These are phyloP conservation scores for Filobasidium uniguttulatum DNA, from an alignment of 1,284 basidiomycete species.

Conservation along the genomic window DNA sequence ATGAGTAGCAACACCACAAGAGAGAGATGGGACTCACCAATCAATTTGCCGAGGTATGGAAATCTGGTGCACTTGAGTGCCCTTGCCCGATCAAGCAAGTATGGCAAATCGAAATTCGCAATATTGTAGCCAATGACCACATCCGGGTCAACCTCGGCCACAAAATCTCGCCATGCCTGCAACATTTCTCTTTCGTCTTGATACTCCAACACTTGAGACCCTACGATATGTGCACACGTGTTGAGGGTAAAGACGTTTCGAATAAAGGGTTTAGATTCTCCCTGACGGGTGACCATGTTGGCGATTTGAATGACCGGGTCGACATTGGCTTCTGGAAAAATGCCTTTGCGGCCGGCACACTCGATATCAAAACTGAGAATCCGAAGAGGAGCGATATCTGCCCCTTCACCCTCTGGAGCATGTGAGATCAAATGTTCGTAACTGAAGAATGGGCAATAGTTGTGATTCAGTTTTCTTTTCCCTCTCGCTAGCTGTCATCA, in stretches of 20 bases:
- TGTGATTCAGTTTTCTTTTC: too few species aligned
- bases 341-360: conserved; percentile 86
- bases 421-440: conserved; percentile 75
- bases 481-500: too few species aligned
- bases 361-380: conserved; percentile 95
- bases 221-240: conserved; percentile 81
- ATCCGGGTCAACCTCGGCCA: conserved; percentile 78
- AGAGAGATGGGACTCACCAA: conserved; percentile 42
- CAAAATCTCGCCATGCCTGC: conserved; percentile 66
- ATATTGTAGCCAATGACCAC: conserved; percentile 91
- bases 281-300: conserved; percentile 92
- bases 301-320: conserved; percentile 96
- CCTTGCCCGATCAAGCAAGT: conserved; percentile 76
- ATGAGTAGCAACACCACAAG: not conserved
- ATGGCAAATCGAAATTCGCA: conserved; percentile 82
- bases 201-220: conserved; percentile 82
- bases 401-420: conserved; percentile 76
- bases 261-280: conserved; percentile 79
- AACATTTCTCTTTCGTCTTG: conserved; percentile 60
- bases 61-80: conserved; percentile 59
- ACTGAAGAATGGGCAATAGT: conserved; percentile 40
- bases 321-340: conserved; percentile 74
- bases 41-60: conserved; percentile 62
- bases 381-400: conserved; percentile 73
- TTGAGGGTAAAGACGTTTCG: conserved; percentile 93